These are phyloP conservation scores for Lecanoromycetidae sp. DNA, from an alignment of 2,329 filamentous ascomycete species.

Conservation along the genomic window DNA sequence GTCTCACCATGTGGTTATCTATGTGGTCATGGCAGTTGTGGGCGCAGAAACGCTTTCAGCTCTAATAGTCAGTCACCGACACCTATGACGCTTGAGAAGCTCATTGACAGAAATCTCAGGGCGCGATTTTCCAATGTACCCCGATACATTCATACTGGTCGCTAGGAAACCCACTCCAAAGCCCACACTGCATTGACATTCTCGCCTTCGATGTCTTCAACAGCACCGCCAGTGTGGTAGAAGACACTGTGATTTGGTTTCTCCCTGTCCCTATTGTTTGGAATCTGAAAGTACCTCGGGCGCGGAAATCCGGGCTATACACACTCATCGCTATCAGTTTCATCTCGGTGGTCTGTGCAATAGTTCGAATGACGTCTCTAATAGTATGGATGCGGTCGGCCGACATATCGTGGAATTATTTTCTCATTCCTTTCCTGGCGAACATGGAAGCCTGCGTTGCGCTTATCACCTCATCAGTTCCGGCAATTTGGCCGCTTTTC, in stretches of 20 bases:
- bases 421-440: constrained; percentile 13
- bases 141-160: constrained; percentile 14
- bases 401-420: constrained; percentile 16
- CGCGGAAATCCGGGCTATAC: constrained; percentile 19
- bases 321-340: constrained; percentile 10
- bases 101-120: constrained; percentile 2
- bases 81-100: not conserved
- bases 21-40: constrained; percentile 10
- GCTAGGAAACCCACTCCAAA: constrained; percentile 1
- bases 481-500: constrained; percentile 12
- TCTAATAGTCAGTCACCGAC: constrained; percentile 4
- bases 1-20: constrained; percentile 11
- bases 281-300: constrained; percentile 19
- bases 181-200: constrained; percentile 11
- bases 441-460: constrained; percentile 16
- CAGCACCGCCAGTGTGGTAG: constrained; percentile 21
- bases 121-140: constrained; percentile 9
- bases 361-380: constrained; percentile 10
- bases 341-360: constrained; percentile 12
- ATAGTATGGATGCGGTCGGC: constrained; percentile 11
- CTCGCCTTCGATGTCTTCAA: constrained; percentile 16
- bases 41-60: not conserved
- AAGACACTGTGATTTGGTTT: constrained; percentile 23
- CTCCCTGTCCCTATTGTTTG: constrained; percentile 23
- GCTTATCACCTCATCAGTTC: constrained; percentile 14